Conservation (phyloP, 2,329 filamentous ascomycete species). For the Davidsoniella eucalypti region DNA sequence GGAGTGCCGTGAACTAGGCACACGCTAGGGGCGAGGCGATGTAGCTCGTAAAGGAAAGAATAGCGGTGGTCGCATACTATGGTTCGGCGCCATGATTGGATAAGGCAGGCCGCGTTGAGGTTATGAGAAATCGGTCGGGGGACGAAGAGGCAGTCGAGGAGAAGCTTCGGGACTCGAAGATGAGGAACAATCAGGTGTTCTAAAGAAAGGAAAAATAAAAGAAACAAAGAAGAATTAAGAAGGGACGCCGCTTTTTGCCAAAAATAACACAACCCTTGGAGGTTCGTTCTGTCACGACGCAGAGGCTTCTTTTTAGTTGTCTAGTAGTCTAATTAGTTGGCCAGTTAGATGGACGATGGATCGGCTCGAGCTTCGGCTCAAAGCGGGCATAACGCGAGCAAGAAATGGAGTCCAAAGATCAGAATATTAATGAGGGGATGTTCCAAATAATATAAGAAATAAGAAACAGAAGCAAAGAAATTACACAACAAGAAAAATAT, state of each 20-base stretch:
- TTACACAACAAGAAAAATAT: constrained; percentile 2
- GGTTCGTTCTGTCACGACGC: background rate
- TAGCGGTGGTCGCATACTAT: constrained; percentile 7
- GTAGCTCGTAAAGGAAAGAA: background rate
- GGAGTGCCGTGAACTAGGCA: too few relatives aligned
- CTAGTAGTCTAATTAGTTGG: background rate
- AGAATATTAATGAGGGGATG: background rate
- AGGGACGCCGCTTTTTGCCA: too few relatives aligned
- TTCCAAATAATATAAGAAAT: background rate
- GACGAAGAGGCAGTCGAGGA: background rate
- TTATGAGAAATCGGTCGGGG: background rate
- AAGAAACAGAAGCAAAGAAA: background rate
- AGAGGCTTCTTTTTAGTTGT: background rate
- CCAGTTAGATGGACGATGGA: background rate
- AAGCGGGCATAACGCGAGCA: background rate
- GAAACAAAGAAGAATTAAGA: too few relatives aligned
- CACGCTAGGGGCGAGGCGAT: too few relatives aligned
- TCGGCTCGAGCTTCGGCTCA: background rate
- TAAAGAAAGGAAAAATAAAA: background rate
- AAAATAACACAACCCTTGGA: background rate
- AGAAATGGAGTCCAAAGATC: background rate
- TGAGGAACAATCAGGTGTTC: background rate
- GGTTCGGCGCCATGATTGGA: constrained; percentile 11
- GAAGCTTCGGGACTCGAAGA: background rate
- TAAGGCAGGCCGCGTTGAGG: background rate